Base-by-base conservation (phyloP, 805 yeast species). In the Myxozyma monticola region DNA sequence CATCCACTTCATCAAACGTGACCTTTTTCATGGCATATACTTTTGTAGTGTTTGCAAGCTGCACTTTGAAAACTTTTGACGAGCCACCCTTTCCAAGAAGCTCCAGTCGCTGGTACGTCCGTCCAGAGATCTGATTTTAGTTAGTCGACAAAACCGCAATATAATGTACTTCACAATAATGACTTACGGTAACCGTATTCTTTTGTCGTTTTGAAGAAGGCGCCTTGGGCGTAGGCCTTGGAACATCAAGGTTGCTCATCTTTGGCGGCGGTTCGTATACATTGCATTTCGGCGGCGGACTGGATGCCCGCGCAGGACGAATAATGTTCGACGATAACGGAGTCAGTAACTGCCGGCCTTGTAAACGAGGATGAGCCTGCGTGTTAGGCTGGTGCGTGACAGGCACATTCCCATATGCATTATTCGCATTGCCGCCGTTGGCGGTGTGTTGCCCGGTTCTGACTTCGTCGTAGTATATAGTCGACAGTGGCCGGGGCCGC, bases 1-100 rank as follows among this genome's bases (percentile, higher is more conserved):
- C 85, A 61, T 88, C 96, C 68, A 84, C 83, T n/a, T 66, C 68
- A 63, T 85, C 93, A 65, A 87, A 83, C 1, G 80, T 72, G 1
- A 90, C 96, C 57, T 83, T 79, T 62, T 90, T 90, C 33, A 91
- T 72, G 0, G 98, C 98, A 65, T 77, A 87, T 0, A 78, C 68
- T 58, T 77, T 79, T 53, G 80, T 80, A 35, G 54, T 43, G 41
- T 75, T 76, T 59, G 57, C 56, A 0, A 78, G 71, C 59, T 78
- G 84, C 1, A 84, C 93, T 65, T 84, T 85, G 71, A 84, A 90
- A 18, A 90, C 98, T 63, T 85, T 88, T 0, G 96, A 89, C 0
- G 96, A 78, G 0, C 97, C 98, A 22, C 97, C 98, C 65, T 85
- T 78, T 4, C 97, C 98, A 17, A 90, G 66, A 12, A 86, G 71